Evolutionary conservation across 129 eudicot species (phyloP), one percentile per base, ranked within the genome.

Genomic region (Glebionis coronaria): DNA sequence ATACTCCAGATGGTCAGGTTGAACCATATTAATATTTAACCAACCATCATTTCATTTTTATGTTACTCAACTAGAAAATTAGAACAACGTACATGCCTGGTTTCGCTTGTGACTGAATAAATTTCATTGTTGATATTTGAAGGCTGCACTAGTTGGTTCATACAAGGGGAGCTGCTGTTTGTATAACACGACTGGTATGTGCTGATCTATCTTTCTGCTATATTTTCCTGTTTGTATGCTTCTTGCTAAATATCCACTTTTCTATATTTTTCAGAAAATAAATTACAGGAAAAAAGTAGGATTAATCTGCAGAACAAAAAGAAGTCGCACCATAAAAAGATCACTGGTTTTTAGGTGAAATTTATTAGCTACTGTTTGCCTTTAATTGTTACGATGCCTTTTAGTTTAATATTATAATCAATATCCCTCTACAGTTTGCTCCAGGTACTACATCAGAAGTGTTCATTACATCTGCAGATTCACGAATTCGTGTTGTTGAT

Each of bases 131-230:
- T 80, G 60, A 55, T 73, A 72, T 68, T 58, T 82, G 80, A 81
- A 93, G 99, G 92, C 90, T 73, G 99, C 99, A 75, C 71, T 93
- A 58, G 99, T 93, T 81, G 99, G 99, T 65, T 86, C 99, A 31
- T 93, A 93, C 90, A 93, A 86, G 79, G 99, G 99, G 68, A 89
- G 79, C 77, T 93, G 99, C 73, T 90, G 79, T 56, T 69, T 93
- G 38, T 93, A 93, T 73, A 78, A 82, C 85, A 86, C 89, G 27
- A 75, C 81, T 49, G 99, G 99, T 93, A 74, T 9, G 74, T 20
- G 54, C 31, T 69, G 25, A 58, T 69, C 40, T 58, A 38, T 81
- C 61, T 72, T 23, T 49, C 4, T 20, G 52, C 6, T 65, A 9
- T 45, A 28, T 38, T 27, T 25, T 7, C 47, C 18, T 42, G 4